Conservation (phyloP, 495 filamentous ascomycete species). For the Lophium mytilinum region DNA sequence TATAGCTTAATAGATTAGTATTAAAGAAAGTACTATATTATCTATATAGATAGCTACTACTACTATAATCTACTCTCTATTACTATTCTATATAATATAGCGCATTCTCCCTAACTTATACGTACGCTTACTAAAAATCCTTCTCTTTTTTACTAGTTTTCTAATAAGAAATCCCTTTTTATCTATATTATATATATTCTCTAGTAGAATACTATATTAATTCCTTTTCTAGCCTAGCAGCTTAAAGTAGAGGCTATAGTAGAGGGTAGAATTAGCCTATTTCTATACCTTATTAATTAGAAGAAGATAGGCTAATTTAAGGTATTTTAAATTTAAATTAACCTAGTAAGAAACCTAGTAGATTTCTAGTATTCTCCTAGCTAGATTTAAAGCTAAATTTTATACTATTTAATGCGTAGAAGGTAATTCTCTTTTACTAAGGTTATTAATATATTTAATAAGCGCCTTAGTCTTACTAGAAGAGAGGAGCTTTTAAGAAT, state of each 20-base stretch:
- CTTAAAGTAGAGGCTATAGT: background rate
- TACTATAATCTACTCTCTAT: too few species aligned
- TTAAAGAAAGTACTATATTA: too few species aligned
- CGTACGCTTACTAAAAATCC: too few species aligned
- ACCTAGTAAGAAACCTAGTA: background rate
- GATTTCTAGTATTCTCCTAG: background rate
- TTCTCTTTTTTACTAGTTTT: too few species aligned
- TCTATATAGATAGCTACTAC: too few species aligned
- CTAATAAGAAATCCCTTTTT: too few species aligned
- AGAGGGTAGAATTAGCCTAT: background rate
- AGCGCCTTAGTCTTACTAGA: background rate
- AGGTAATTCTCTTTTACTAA: background rate
- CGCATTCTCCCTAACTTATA: too few species aligned
- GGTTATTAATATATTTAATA: background rate
- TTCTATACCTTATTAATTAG: too few species aligned
- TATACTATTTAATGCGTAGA: background rate
- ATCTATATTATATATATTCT: too few species aligned
- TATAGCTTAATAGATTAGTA: background rate
- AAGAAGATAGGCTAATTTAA: background rate
- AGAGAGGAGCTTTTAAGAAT: background rate
- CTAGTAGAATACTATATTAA: too few species aligned
- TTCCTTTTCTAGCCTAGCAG: slow-evolving; percentile 14
- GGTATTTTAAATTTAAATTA: background rate
- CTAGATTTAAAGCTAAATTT: background rate
- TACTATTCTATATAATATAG: too few species aligned